Evolutionary conservation across 768 basidiomycete genomes (phyloP).

Genomic region (Lactarius hengduanensis): DNA sequence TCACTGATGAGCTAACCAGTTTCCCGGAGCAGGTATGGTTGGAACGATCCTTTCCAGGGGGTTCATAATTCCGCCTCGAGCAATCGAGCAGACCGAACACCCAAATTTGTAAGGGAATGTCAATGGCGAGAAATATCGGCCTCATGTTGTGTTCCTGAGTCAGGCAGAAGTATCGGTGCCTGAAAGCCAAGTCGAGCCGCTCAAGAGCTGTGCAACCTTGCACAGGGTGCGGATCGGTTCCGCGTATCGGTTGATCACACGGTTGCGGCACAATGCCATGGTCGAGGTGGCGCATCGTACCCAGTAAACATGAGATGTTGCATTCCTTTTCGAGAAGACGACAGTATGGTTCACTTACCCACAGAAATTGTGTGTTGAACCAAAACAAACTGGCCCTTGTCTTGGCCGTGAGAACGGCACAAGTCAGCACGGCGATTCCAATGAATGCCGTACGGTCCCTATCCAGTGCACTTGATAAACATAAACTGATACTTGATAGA

Average conservation of each 20-base stretch:
- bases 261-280: not conserved
- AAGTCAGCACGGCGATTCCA: not conserved
- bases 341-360: not conserved
- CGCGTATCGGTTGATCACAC: not conserved
- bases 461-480: not conserved
- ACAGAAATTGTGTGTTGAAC: not conserved
- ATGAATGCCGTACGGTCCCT: not conserved
- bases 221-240: not conserved
- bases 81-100: not conserved
- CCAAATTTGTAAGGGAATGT: not conserved
- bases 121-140: not conserved
- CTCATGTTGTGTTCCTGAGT: not conserved
- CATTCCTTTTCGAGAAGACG: not conserved
- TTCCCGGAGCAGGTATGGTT: not conserved
- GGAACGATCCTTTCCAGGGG: not conserved
- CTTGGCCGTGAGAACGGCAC: not conserved
- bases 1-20: not conserved
- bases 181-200: not conserved
- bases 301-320: not conserved
- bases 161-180: constrained; percentile 7
- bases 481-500: constrained; percentile 2
- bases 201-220: not conserved
- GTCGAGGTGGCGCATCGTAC: not conserved
- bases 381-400: not conserved
- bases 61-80: not conserved